Evolutionary conservation across 2,329 filamentous ascomycete species (phyloP), one percentile per base, ranked within the genome.

Genomic region (Pestalotiopsis sp.): DNA sequence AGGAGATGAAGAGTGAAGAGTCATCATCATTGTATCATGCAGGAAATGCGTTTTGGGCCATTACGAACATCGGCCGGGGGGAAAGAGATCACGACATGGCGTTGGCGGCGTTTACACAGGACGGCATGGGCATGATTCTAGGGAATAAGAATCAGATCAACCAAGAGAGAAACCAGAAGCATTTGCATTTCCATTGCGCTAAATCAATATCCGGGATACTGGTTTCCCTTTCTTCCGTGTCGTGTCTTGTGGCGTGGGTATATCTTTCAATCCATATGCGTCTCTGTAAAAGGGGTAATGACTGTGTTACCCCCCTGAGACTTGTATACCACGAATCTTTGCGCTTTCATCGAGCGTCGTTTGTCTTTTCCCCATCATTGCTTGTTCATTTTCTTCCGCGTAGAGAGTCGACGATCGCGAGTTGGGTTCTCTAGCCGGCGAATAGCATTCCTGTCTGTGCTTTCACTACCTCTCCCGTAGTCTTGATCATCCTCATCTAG

Each of bases 401-500:
- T 2, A 1, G 31, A 36, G 7, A n/a, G 20, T 52, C 5, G 12
- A 52, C 20, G 5, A 23, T n/a, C 6, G 23, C 23, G 57, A 17
- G 23, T 14, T 36, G 11, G 11, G 12, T 14, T 27, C 57, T 59
- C 11, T 13, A 13, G 17, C 23, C 57, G 13, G 27, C 11, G 6
- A 9, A 52, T 4, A 52, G 7, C 17, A 52, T n/a, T 36, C 23
- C 7, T 27, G 4, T 27, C 57, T 6, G 11, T 4, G 31, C 23
- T 27, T 59, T 13, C 1, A 59, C 14, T 2, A 12, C 11, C 57
- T 5, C 12, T 13, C 11, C 23, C 3, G 23, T 36, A 20, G 38
- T 20, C 57, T 65, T 65, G 7, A 20, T 38, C 49, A 13, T 49
- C 67, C 6, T 20, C 71, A 70, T 13, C 31, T 40, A 85, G 66